Conservation (phyloP, 2,329 filamentous ascomycete genomes). For the Penicillium sp. region DNA sequence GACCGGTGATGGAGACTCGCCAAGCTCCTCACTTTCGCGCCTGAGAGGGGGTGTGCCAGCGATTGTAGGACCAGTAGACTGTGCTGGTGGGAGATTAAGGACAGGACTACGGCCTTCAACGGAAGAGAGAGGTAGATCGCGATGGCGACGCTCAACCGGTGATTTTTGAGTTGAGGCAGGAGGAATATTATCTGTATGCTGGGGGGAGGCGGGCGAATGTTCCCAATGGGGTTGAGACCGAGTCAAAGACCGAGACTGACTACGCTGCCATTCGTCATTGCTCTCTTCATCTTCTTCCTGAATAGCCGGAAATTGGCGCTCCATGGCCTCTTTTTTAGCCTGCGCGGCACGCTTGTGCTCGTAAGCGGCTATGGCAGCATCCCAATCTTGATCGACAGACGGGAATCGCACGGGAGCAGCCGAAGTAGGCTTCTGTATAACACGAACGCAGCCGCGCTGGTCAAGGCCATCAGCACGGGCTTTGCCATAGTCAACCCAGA, state of each 20-base stretch:
- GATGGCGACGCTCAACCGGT: conserved; percentile 5
- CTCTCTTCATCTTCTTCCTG: conserved; percentile 10
- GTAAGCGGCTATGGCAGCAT: conserved; percentile 20
- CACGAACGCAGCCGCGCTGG: conserved; percentile 36
- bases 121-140: conserved; percentile 28
- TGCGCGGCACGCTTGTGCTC: conserved; percentile 18
- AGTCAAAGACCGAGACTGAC: neutral
- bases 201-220: neutral
- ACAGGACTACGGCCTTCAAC: conserved; percentile 18
- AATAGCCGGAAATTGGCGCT: conserved; percentile 10
- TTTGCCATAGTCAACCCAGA: conserved; percentile 41
- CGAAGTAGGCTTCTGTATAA: conserved; percentile 33
- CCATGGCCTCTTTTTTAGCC: conserved; percentile 14
- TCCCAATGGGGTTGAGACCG: neutral
- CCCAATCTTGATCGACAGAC: conserved; percentile 40
- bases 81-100: neutral
- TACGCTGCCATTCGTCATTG: neutral
- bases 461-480: conserved; percentile 36
- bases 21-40: conserved; percentile 31
- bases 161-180: neutral
- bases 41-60: conserved; percentile 19
- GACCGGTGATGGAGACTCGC: conserved; percentile 21
- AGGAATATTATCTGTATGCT: neutral
- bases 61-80: conserved; percentile 9
- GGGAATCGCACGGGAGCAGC: conserved; percentile 30